Percentiles rank a stretch among this genome's conserved stretches.
phyloP scores from a whole-genome alignment of 495 filamentous ascomycete genomes.

The Apodospora peruviana region DNA sequence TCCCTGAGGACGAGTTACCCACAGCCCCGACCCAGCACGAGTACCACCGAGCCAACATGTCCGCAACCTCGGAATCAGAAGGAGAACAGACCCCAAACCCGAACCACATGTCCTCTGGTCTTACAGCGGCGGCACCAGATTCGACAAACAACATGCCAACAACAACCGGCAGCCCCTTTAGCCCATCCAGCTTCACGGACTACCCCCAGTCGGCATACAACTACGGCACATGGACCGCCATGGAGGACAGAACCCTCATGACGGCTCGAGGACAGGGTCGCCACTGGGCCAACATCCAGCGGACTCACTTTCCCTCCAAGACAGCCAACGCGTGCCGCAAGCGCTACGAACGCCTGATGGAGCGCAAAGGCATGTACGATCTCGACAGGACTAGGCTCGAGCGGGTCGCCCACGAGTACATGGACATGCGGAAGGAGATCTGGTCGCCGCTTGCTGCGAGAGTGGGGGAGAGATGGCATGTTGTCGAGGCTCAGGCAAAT shows the following conservation, averaged over 20 bases:
- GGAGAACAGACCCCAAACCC: too few species aligned
- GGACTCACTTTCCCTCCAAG: conserved; percentile 61
- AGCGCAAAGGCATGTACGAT: conserved; percentile 54
- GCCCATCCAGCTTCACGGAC: conserved; percentile 2
- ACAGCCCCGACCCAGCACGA: too few species aligned
- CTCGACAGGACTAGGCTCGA: conserved; percentile 62
- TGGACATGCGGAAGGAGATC: conserved; percentile 60
- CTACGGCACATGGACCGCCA: conserved; percentile 54
- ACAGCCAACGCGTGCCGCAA: conserved; percentile 77
- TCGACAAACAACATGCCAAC: too few species aligned
- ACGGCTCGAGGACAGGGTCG: conserved; percentile 54
- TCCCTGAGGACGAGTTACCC: too few species aligned
- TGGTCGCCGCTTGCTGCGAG: conserved; percentile 59
- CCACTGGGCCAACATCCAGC: conserved; percentile 68
- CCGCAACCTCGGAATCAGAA: too few species aligned
- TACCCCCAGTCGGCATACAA: conserved; percentile 33
- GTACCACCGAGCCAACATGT: too few species aligned
- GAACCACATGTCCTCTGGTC: too few species aligned
- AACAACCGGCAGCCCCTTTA: too few species aligned
- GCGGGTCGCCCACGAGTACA: conserved; percentile 59
- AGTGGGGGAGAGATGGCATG: conserved; percentile 61
- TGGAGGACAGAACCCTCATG: conserved; percentile 60
- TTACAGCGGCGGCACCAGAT: too few species aligned
- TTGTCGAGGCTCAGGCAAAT: conserved; percentile 65
- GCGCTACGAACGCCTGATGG: conserved; percentile 68